Conservation (phyloP, 2,329 filamentous ascomycete species). For the Tolypocladium paradoxum region DNA sequence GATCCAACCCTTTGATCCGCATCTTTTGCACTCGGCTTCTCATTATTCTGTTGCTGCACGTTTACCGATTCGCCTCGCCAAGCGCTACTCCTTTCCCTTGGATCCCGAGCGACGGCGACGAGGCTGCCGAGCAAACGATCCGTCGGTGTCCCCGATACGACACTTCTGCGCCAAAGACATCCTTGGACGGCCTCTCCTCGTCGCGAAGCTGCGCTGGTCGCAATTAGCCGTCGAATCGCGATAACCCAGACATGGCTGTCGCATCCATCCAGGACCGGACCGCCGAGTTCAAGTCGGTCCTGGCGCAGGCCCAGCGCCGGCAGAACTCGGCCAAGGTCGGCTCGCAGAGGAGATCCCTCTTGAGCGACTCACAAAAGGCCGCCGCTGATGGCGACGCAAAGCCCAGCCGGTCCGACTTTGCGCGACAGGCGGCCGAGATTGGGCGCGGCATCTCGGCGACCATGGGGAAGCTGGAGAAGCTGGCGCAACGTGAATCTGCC, state of each 20-base stretch:
- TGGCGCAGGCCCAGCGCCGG: slow-evolving; percentile 72
- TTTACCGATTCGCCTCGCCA: not conserved
- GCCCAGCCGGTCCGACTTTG: slow-evolving; percentile 77
- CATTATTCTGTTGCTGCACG: not conserved
- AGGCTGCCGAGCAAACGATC: not conserved
- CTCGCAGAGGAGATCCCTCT: slow-evolving; percentile 68
- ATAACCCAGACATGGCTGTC: slow-evolving; percentile 41
- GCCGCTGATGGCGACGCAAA: slow-evolving; percentile 43
- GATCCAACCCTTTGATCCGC: not conserved
- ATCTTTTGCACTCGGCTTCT: not conserved
- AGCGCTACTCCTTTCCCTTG: not conserved
- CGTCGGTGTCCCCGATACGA: not conserved
- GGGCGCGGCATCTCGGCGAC: slow-evolving; percentile 84
- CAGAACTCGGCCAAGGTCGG: slow-evolving; percentile 67
- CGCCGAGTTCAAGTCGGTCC: slow-evolving; percentile 85
- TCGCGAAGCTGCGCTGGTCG: slow-evolving; percentile 23
- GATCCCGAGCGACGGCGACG: not conserved
- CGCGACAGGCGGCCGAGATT: slow-evolving; percentile 81
- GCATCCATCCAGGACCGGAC: slow-evolving; percentile 92
- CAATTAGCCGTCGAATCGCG: slow-evolving; percentile 11
- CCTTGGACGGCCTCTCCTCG: not conserved
- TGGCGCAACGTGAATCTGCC: slow-evolving; percentile 62
- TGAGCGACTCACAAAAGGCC: slow-evolving; percentile 63
- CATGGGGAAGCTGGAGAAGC: slow-evolving; percentile 88
- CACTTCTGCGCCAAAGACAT: not conserved